Percentiles rank a stretch among this genome's conserved stretches.
phyloP scores from a whole-genome alignment of 805 yeast genomes.

The Danielozyma ontarioensis region DNA sequence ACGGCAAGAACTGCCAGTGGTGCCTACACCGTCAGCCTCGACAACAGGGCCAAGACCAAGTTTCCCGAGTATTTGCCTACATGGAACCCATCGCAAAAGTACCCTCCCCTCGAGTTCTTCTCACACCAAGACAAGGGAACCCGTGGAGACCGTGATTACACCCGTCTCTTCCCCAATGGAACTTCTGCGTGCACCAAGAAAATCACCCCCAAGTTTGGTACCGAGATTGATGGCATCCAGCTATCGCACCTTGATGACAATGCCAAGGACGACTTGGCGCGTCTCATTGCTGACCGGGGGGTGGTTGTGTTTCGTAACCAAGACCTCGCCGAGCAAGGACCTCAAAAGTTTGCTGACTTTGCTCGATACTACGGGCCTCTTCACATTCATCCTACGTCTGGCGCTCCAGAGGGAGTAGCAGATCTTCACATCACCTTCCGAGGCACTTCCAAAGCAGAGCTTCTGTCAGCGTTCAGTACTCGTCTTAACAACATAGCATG shows the following conservation, averaged over 20 bases:
- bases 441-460: background rate
- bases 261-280: slow-evolving; percentile 30
- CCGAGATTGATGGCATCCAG: slow-evolving; percentile 22
- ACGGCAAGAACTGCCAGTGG: slow-evolving; percentile 16
- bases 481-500: slow-evolving; percentile 11
- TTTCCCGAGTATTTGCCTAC: slow-evolving; percentile 28
- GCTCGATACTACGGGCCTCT: slow-evolving; percentile 15
- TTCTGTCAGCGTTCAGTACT: background rate
- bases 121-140: slow-evolving; percentile 25
- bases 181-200: background rate
- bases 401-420: slow-evolving; percentile 7
- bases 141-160: slow-evolving; percentile 16
- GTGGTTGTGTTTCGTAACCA: slow-evolving; percentile 30
- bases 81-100: slow-evolving; percentile 30
- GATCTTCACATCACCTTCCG: slow-evolving; percentile 1
- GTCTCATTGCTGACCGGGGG: slow-evolving; percentile 28
- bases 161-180: slow-evolving; percentile 15
- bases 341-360: slow-evolving; percentile 12
- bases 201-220: slow-evolving; percentile 29
- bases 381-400: slow-evolving; percentile 19
- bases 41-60: slow-evolving; percentile 16
- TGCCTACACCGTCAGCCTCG: slow-evolving; percentile 20
- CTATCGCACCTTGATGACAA: slow-evolving; percentile 18
- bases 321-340: slow-evolving; percentile 25
- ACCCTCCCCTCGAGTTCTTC: slow-evolving; percentile 20